Evolutionary conservation across 139 green algal species (phyloP).

Genomic region (Chlamydomonas incerta): DNA sequence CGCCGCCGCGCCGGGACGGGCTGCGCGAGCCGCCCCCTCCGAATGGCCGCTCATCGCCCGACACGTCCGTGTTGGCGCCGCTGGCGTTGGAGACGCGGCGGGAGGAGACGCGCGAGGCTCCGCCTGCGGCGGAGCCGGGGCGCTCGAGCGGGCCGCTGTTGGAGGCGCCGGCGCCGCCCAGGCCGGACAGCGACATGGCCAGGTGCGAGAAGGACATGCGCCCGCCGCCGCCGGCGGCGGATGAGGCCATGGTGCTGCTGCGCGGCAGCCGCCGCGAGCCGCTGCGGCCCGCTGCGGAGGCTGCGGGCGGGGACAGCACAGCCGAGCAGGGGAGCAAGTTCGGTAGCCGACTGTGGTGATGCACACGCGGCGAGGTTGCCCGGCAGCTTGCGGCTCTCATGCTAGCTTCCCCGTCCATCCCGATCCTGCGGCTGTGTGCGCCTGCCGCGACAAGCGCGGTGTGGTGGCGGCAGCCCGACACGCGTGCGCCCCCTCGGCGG

Average conservation of each 20-base stretch:
- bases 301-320: too few relatives aligned
- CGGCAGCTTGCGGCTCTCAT: too few relatives aligned
- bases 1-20: not conserved
- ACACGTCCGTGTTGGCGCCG: conserved; percentile 14
- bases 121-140: not conserved
- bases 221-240: too few relatives aligned
- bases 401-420: too few relatives aligned
- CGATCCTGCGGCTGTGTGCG: too few relatives aligned
- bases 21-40: not conserved
- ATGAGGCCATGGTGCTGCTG: not conserved
- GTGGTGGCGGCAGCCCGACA: too few relatives aligned
- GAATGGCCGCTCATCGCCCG: conserved; percentile 1
- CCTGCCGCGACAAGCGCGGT: too few relatives aligned
- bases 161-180: not conserved
- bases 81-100: conserved; percentile 25
- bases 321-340: too few relatives aligned
- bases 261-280: not conserved
- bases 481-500: too few relatives aligned
- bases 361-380: too few relatives aligned
- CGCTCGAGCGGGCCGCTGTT: not conserved
- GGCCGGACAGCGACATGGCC: not conserved
- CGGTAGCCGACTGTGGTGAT: too few relatives aligned
- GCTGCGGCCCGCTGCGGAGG: not conserved
- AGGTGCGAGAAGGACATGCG: not conserved
- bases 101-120: conserved; percentile 4